Base-by-base conservation (phyloP, 805 yeast species). In the Wickerhamiella shivajii region DNA sequence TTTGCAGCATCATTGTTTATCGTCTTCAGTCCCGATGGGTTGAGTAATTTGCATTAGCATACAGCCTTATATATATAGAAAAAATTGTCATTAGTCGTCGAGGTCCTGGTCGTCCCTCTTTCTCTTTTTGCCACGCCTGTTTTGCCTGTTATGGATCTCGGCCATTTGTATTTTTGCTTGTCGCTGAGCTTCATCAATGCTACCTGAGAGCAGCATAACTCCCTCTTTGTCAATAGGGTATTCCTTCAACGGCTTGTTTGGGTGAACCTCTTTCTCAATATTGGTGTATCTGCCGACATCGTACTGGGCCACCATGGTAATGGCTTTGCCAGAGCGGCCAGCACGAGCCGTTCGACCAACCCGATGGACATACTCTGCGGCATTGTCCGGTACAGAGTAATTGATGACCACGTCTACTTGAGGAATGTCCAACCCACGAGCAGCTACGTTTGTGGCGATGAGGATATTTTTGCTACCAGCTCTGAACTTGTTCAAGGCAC, bases 281-380 rank as follows among this genome's bases (percentile, higher is more conserved):
- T 95, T 67, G 43, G 84, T 60, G 49, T 81, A 79, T 47, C 84
- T 60, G 55, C 85, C 96, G 40, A 90, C 63, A 55, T 90, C 98
- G 53, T 90, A 90, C 55, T 90, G 98, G 0, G 97, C 85, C 20
- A 84, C 92, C 38, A 85, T 60, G 2, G 93, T 77, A 12, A 85
- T 65, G 3, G 94, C 79, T 52, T 76, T 78, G 1, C 95, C 98
- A 0, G 97, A 83, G 49, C 98, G 67, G 14, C 98, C 98, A 56
- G 90, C 80, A 56, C 95, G 75, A 2, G 96, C 95, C 21, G 95
- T 84, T 63, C 96, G 76, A 37, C 96, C 96, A 21, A 85, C 95
- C 48, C 98, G 67, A 54, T 90, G 98, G 28, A 87, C 65, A 47
- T 87, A 90, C 46, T 81, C 73, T 45, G 79, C 93, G 0, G 96